Conservation (phyloP, 352 stramenopile genomes). For the Pythium chondricola region DNA sequence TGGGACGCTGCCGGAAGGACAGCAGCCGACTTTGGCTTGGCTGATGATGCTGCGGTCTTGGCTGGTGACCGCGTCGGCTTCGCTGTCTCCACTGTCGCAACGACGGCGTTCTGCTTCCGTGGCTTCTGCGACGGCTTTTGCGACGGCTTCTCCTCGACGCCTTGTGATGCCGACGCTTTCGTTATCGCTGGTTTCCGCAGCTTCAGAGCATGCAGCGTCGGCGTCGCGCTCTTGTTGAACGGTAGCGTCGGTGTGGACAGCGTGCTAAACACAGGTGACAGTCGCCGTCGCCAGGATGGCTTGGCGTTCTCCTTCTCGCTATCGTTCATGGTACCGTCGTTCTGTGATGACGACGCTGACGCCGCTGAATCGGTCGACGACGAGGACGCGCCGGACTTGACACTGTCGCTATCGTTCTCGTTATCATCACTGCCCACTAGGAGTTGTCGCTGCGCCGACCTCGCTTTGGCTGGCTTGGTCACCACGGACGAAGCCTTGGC, state of each 20-base stretch:
- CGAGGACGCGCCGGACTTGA: no score
- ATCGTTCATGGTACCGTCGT: no score
- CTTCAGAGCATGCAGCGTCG: slow-evolving; percentile 16
- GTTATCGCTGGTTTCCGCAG: slow-evolving; percentile 11
- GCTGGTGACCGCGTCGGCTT: no score
- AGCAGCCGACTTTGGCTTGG: no score
- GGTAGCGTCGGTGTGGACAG: slow-evolving; percentile 10
- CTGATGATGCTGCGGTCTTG: no score
- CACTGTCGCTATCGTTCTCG: neutral
- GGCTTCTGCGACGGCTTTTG: neutral
- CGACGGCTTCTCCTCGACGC: neutral
- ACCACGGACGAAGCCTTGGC: neutral
- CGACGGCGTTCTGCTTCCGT: neutral
- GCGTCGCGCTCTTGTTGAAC: neutral
- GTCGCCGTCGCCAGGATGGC: neutral
- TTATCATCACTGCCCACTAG: neutral
- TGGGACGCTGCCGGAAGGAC: no score
- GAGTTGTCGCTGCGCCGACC: neutral
- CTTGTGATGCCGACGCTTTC: no score
- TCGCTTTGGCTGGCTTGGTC: no score
- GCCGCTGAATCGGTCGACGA: neutral
- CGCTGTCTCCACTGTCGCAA: neutral
- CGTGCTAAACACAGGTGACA: slow-evolving; percentile 10
- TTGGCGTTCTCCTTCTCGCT: slow-evolving; percentile 7
- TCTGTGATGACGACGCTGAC: neutral